Evolutionary conservation across 129 eudicot genomes (phyloP).

Genomic region (sunflower (Helianthus annuus)): HanXRQr2.0-SUNRISE NC_035436.2:199440611-199441110

Average conservation of each 20-base stretch:
- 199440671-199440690: conserved; percentile 32
- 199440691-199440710: conserved; percentile 44
- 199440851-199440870: conserved; percentile 31
- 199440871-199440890: conserved; percentile 35
- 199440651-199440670: conserved; percentile 73
- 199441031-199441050: conserved; percentile 54
- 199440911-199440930: conserved; percentile 77
- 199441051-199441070: conserved; percentile 37
- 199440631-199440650: conserved; percentile 65
- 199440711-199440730: conserved; percentile 30
- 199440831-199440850: conserved; percentile 57
- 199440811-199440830: conserved; percentile 66
- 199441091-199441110: conserved; percentile 41
- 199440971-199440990: conserved; percentile 90
- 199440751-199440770: conserved; percentile 51
- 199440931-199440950: conserved; percentile 70
- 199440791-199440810: conserved; percentile 43
- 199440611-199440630: conserved; percentile 44
- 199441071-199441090: conserved; percentile 49
- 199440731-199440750: conserved; percentile 35
- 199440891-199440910: conserved; percentile 42
- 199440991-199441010: conserved; percentile 57
- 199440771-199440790: conserved; percentile 89
- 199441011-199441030: conserved; percentile 52
- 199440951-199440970: conserved; percentile 53